phyloP scores from a whole-genome alignment of 2,329 filamentous ascomycete species.

The Aspergillus sp. region DNA sequence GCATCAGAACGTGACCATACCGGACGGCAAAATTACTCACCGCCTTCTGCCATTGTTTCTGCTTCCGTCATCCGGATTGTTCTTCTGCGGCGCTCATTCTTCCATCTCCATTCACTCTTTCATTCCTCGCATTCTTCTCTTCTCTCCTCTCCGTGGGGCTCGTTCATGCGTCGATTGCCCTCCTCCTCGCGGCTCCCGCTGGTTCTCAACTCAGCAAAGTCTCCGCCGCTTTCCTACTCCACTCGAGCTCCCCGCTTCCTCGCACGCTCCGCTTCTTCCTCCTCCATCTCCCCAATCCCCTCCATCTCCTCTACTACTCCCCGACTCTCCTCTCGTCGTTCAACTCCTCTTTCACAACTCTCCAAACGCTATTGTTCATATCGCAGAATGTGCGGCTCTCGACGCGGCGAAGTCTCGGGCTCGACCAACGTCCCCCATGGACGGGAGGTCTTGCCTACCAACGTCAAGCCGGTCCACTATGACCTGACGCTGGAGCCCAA shows the following conservation, averaged over 20 bases:
- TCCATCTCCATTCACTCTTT: background rate
- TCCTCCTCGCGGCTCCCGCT: conserved; percentile 32
- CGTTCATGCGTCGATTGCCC: conserved; percentile 31
- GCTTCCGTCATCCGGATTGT: background rate
- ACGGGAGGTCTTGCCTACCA: conserved; percentile 84
- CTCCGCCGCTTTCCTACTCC: conserved; percentile 33
- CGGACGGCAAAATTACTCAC: background rate
- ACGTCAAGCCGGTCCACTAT: conserved; percentile 91
- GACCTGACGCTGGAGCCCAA: conserved; percentile 88
- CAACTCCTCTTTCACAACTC: conserved; percentile 28
- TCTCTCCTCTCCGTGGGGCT: conserved; percentile 11
- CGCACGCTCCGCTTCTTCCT: conserved; percentile 20
- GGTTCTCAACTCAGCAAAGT: conserved; percentile 30
- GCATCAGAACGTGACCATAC: background rate
- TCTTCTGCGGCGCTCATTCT: background rate
- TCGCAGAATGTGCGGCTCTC: conserved; percentile 71
- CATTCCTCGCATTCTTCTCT: background rate
- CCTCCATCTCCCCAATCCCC: conserved; percentile 23
- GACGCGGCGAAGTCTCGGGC: conserved; percentile 55
- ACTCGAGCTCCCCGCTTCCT: conserved; percentile 26
- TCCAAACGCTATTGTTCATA: conserved; percentile 68
- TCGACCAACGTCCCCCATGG: conserved; percentile 61
- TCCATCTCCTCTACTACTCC: conserved; percentile 17
- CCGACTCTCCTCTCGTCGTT: conserved; percentile 22
- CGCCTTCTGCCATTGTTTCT: conserved; percentile 8